Conservation (phyloP, 768 basidiomycete genomes). For the Mycena floridula region DNA sequence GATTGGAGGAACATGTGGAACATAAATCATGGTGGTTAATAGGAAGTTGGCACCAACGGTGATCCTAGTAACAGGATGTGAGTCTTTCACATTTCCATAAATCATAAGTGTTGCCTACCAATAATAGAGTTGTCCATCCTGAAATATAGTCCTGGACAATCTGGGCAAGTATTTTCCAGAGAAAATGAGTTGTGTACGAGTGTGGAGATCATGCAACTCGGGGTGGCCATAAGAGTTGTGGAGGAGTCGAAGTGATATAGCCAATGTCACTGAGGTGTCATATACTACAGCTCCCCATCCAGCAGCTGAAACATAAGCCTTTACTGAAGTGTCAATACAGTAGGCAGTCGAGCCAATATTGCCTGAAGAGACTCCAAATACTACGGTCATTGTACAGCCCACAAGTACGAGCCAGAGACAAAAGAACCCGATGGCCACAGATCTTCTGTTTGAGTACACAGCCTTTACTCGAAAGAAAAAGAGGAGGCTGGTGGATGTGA, state of each 20-base stretch:
- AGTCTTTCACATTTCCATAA: neutral
- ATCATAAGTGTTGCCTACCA: constrained; percentile 16
- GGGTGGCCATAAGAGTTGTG: constrained; percentile 4
- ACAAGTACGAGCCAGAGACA: constrained; percentile 24
- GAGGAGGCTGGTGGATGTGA: constrained; percentile 15
- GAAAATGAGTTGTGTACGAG: constrained; percentile 8
- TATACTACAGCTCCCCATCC: constrained; percentile 15
- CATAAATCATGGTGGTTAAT: neutral
- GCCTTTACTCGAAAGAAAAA: constrained; percentile 24
- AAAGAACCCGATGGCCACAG: constrained; percentile 18
- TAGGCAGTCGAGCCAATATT: constrained; percentile 17
- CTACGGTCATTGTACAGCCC: constrained; percentile 17
- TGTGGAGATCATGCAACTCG: constrained; percentile 6
- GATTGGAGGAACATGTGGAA: constrained; percentile 1
- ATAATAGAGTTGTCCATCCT: constrained; percentile 26
- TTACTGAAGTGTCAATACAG: constrained; percentile 15
- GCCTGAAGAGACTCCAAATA: constrained; percentile 14
- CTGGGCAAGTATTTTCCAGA: constrained; percentile 18
- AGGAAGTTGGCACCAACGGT: neutral
- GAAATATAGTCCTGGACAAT: constrained; percentile 18
- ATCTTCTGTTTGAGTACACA: constrained; percentile 15
- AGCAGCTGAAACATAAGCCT: constrained; percentile 12
- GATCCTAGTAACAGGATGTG: neutral
- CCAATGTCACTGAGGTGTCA: constrained; percentile 24
- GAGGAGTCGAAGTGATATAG: constrained; percentile 22